Evolutionary conservation across 2,329 filamentous ascomycete genomes (phyloP).

Genomic region (Verticillium zaregamsianum): DNA sequence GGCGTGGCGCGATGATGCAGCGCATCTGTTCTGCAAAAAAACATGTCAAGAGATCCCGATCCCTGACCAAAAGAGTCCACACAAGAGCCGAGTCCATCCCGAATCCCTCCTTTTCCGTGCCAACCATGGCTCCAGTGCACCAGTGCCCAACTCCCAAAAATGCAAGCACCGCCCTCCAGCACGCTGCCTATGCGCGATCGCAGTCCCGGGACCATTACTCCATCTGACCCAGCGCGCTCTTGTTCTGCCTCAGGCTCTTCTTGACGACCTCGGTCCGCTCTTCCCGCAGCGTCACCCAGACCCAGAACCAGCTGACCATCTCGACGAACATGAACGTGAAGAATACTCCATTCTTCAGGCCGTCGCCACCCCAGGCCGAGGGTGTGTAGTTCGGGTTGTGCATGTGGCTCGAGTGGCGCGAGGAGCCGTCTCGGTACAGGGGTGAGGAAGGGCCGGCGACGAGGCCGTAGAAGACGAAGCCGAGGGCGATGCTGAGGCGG

Average conservation of each 20-base stretch:
- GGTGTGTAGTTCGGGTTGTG: slow-evolving; percentile 31
- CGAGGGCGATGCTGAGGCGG: slow-evolving; percentile 61
- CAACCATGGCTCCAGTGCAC: neutral
- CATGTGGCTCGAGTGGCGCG: slow-evolving; percentile 23
- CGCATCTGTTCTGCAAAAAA: too few species aligned
- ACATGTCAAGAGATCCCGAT: too few species aligned
- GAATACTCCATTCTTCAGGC: slow-evolving; percentile 76
- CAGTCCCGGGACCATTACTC: neutral
- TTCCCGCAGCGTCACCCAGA: slow-evolving; percentile 65
- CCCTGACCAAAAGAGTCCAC: neutral
- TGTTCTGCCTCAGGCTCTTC: slow-evolving; percentile 28
- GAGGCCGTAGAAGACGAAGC: slow-evolving; percentile 60
- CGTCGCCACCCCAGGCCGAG: slow-evolving; percentile 53
- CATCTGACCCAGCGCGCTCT: slow-evolving; percentile 7
- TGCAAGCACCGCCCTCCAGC: neutral
- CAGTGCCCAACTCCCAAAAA: neutral
- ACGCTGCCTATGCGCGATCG: neutral
- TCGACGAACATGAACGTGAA: slow-evolving; percentile 85
- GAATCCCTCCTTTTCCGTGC: neutral
- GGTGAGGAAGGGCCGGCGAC: slow-evolving; percentile 51
- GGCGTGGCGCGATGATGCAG: neutral
- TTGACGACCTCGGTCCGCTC: slow-evolving; percentile 45
- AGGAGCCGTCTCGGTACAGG: slow-evolving; percentile 31
- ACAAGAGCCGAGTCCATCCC: neutral
- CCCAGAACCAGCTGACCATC: slow-evolving; percentile 84